Evolutionary conservation across 1,139 yeast genomes (phyloP), one percentile per base, ranked within the genome.

Genomic region (Candida tropicalis): DNA sequence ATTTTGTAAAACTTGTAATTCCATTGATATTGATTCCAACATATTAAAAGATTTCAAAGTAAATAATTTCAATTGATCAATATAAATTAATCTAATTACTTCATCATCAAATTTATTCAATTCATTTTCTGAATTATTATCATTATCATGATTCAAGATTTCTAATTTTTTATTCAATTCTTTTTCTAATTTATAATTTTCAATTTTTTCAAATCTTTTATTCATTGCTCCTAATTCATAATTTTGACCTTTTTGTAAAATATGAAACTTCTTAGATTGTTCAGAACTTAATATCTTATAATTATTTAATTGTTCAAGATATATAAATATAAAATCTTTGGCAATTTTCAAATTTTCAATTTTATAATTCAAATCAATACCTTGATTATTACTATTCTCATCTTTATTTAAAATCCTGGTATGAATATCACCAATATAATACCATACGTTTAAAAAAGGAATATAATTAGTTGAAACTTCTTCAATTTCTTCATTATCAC

Each of bases 191-290:
- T 79, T 84, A 60, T 73, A 86, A 53, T 79, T 76, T 18, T 78
- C 84, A 46, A 91, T 88, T 60, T 90, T 91, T 42, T 79, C 85
- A 18, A 82, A 82, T 50, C 97, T 70, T 51, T 78, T 75, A 22
- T 67, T 60, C 15, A 77, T 73, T 0, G 95, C 81, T 45, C 79
- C 78, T 20, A 23, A 43, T 45, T 3, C 52, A 50, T 17, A 62
- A 47, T 5, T 45, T 47, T 61, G 78, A 11, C 70, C 68, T 17
- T 60, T 63, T 45, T 69, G 69, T 42, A 79, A 65, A 0, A 58
- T 48, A n/a, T 73, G 71, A 2, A 79, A 49, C 49, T 68, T 71
- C 13, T 63, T 59, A 3, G 52, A 39, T 44, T 84, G 80, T 4
- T 51, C 46, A 23, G 66, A 57, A 35, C 63, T 62, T 32, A 83